Percentiles rank a stretch among this genome's conserved stretches.
phyloP scores from a whole-genome alignment of 1,139 yeast species.

The Hyphopichia pseudoburtonii region DNA sequence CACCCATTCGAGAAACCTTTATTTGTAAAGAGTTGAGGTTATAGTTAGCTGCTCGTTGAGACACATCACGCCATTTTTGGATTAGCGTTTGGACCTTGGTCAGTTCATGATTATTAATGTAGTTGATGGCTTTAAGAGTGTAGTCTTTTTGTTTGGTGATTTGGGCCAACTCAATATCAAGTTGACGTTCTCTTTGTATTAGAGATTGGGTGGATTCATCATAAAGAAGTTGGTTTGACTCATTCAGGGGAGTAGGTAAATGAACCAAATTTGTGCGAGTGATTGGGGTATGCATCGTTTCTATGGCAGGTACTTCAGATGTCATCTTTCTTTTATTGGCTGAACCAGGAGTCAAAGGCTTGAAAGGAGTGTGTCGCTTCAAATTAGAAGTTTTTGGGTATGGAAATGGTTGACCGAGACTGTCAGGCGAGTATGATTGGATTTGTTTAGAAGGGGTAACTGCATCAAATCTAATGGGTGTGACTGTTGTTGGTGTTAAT shows the following conservation, averaged over 20 bases:
- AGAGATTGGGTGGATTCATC: background rate
- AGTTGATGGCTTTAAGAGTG: background rate
- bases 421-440: too few species aligned
- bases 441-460: background rate
- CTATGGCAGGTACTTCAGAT: background rate
- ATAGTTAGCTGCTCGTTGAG: conserved; percentile 1
- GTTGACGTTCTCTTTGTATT: background rate
- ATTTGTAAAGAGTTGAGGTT: background rate
- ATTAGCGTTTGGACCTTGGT: background rate
- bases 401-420: background rate
- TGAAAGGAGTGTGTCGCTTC: too few species aligned
- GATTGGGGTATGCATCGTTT: too few species aligned
- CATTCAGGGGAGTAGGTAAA: background rate
- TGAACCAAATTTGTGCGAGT: too few species aligned
- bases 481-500: background rate
- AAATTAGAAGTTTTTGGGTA: background rate
- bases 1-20: background rate
- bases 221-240: background rate
- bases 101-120: conserved; percentile 1
- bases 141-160: background rate
- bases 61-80: conserved; percentile 1
- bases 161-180: background rate
- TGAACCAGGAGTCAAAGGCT: background rate
- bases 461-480: background rate
- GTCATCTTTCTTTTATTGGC: background rate